Evolutionary conservation across 192 early-diverging fungal genomes (phyloP).

Genomic region (Linnemannia elongata): DNA sequence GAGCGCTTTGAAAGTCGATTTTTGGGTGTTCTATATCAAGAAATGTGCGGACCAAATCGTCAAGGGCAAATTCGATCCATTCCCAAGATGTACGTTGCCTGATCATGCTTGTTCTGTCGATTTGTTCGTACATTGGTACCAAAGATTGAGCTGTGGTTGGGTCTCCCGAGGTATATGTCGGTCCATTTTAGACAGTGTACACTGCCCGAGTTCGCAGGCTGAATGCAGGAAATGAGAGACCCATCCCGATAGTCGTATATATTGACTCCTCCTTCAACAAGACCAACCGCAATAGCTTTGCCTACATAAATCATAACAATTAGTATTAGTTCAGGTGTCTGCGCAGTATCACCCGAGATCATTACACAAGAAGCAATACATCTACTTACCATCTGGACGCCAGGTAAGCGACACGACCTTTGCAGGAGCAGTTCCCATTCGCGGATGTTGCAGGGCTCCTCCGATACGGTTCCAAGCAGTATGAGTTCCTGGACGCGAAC

Average conservation of each 20-base stretch:
- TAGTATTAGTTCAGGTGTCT: neutral
- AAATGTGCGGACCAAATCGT: neutral
- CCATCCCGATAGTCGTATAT: conserved; percentile 48
- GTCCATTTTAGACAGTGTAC: conserved; percentile 35
- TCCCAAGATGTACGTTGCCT: neutral
- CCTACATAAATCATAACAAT: neutral
- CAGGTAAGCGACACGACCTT: conserved; percentile 39
- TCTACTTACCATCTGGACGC: conserved; percentile 38
- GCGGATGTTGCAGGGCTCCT: neutral
- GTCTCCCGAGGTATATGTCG: conserved; percentile 28
- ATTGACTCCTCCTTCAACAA: conserved; percentile 31
- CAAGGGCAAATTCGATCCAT: neutral
- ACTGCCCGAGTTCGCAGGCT: neutral
- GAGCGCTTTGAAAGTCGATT: conserved; percentile 22
- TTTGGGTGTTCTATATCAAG: conserved; percentile 23
- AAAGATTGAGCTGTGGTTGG: neutral
- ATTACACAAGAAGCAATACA: neutral
- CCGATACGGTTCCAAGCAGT: neutral
- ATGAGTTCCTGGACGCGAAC: neutral
- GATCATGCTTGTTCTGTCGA: neutral
- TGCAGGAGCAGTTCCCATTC: neutral
- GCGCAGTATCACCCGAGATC: neutral
- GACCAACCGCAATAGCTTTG: conserved; percentile 39
- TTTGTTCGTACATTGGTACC: conserved; percentile 23
- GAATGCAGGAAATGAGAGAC: conserved; percentile 7